phyloP scores from a whole-genome alignment of 164 flowering plant genomes.

The Piper betle region DNA sequence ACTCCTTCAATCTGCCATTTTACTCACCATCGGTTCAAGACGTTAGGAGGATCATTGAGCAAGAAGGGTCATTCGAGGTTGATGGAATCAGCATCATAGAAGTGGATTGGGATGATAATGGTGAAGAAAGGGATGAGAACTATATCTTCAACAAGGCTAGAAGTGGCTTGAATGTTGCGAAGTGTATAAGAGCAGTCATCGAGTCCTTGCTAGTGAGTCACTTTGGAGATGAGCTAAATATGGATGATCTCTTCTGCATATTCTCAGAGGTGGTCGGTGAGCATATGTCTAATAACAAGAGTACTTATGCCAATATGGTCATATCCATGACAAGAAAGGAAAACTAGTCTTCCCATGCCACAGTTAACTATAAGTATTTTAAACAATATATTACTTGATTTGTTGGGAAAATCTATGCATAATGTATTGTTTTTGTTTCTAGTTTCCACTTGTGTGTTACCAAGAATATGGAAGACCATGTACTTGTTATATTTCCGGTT shows the following conservation, averaged over 20 bases:
- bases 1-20: constrained; percentile 35
- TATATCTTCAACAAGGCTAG: not conserved
- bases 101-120: constrained; percentile 27
- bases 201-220: constrained; percentile 35
- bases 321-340: constrained; percentile 21
- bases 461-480: too few species aligned
- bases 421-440: too few species aligned
- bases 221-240: constrained; percentile 28
- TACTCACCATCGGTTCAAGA: constrained; percentile 38
- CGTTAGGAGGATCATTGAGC: constrained; percentile 15
- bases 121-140: not conserved
- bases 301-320: constrained; percentile 16
- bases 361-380: too few species aligned
- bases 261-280: constrained; percentile 15
- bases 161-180: constrained; percentile 22
- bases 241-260: constrained; percentile 30
- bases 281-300: constrained; percentile 12
- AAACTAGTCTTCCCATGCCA: not conserved
- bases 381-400: too few species aligned
- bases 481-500: too few species aligned
- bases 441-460: too few species aligned
- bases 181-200: constrained; percentile 29
- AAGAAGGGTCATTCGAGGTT: constrained; percentile 33
- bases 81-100: constrained; percentile 17
- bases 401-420: too few species aligned